Base-by-base conservation (phyloP, 2,329 filamentous ascomycete species). In the Xylariaceae sp. region DNA sequence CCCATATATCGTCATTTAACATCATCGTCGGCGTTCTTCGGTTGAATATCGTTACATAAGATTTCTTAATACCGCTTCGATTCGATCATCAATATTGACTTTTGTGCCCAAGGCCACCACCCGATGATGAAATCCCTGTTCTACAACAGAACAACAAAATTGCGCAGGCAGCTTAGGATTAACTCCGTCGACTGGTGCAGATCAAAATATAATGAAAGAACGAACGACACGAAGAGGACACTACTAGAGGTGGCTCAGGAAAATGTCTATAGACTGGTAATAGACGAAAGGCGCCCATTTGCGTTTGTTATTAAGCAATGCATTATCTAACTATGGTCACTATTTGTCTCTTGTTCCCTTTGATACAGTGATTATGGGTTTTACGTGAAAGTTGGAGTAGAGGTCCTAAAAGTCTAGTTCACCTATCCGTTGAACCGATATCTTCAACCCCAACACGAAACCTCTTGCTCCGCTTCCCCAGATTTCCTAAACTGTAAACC, bases 1-100 rank as follows among this genome's bases (percentile, higher is more conserved):
- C 29, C 29, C 44, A 52, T 16, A 36, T 36, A 34, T 56, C 41
- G 12, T 58, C 44, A 48, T 55, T 54, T 60, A 50, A 56, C 50
- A 61, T 67, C 64, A 62, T 62, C 56, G 46, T 58, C 51, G 65
- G 67, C 65, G 64, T 68, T 67, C n/a, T 60, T 59, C 47, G 52
- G 48, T 53, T 34, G 51, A 51, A 31, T 29, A 50, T 51, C 19
- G 17, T 43, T 56, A 47, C 33, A 43, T 60, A 63, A 58, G 47
- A 26, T 56, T 60, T 58, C 46, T 54, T 57, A 51, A 54, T 60
- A 36, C 45, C 36, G 49, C 39, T 61, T 56, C 48, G 29, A 39
- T 51, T 56, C 44, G 51, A 61, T 62, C 59, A 62, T 64, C 59
- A 60, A 65, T 60, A 63, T 64, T 63, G 58, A 58, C 57, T 60